These are phyloP conservation scores for Hypoxylon sp. DNA, from an alignment of 2,329 filamentous ascomycete species.

Conservation along the genomic window DNA sequence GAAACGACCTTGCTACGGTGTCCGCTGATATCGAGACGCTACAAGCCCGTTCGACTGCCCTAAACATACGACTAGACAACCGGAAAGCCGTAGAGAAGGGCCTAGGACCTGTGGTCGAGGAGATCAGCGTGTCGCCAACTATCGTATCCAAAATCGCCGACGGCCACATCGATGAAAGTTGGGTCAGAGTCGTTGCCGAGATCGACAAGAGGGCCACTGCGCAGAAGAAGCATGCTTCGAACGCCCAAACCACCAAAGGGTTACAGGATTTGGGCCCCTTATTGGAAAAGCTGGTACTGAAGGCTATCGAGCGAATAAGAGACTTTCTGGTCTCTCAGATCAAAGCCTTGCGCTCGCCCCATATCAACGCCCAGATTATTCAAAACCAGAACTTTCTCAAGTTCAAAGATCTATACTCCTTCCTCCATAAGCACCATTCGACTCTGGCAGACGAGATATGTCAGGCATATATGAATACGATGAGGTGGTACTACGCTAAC, in stretches of 20 bases:
- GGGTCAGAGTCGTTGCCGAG: conserved; percentile 83
- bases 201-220: conserved; percentile 75
- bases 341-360: conserved; percentile 90
- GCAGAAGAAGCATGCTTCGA: conserved; percentile 72
- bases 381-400: conserved; percentile 90
- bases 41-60: conserved; percentile 81
- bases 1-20: conserved; percentile 88
- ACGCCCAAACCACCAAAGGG: conserved; percentile 73
- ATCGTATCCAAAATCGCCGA: conserved; percentile 87
- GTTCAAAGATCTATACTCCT: conserved; percentile 87
- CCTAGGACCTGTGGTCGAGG: conserved; percentile 87
- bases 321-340: conserved; percentile 96
- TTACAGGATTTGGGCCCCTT: conserved; percentile 85
- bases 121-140: conserved; percentile 85
- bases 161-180: conserved; percentile 87
- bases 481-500: conserved; percentile 96
- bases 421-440: conserved; percentile 82
- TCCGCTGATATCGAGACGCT: conserved; percentile 95
- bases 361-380: conserved; percentile 96
- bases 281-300: conserved; percentile 82
- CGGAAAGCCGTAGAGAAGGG: conserved; percentile 88
- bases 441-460: conserved; percentile 88
- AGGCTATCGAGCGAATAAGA: conserved; percentile 92
- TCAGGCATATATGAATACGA: conserved; percentile 95
- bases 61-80: conserved; percentile 88